These are phyloP conservation scores for Elsinoe fawcettii DNA, from an alignment of 2,329 filamentous ascomycete genomes.

Conservation along the genomic window DNA sequence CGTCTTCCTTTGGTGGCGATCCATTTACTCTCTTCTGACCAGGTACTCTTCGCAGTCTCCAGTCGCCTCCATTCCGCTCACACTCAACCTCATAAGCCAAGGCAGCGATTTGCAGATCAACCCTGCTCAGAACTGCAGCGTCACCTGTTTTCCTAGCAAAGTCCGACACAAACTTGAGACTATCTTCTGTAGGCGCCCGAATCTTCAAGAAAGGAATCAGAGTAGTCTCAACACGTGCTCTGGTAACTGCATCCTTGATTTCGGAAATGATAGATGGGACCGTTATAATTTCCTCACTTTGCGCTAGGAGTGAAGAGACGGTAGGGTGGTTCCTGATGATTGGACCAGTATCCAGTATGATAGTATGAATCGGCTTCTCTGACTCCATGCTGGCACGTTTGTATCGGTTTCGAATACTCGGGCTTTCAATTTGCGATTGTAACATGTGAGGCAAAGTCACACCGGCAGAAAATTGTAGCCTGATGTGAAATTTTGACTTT, in stretches of 20 bases:
- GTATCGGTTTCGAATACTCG: no score
- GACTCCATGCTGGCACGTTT: conserved; percentile 26
- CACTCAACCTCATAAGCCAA: conserved; percentile 91
- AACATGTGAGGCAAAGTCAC: not conserved
- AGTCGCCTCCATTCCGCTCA: conserved; percentile 82
- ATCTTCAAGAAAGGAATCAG: conserved; percentile 78
- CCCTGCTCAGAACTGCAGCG: conserved; percentile 73
- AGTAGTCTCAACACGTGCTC: conserved; percentile 72
- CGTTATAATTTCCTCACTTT: conserved; percentile 71
- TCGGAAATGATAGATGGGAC: conserved; percentile 80
- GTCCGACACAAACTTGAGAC: conserved; percentile 68
- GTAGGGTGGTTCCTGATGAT: conserved; percentile 89
- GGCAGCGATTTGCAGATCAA: conserved; percentile 83
- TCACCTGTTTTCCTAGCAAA: conserved; percentile 90
- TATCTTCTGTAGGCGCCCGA: conserved; percentile 65
- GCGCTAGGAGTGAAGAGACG: conserved; percentile 69
- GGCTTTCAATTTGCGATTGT: no score
- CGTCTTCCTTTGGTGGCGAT: conserved; percentile 46
- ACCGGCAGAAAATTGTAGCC: not conserved
- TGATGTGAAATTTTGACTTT: conserved; percentile 9
- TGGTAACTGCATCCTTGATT: conserved; percentile 75
- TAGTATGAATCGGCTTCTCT: conserved; percentile 66
- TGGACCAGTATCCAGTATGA: conserved; percentile 84
- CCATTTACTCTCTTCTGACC: conserved; percentile 74
- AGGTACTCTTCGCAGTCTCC: conserved; percentile 69